Evolutionary conservation across 768 basidiomycete species (phyloP), one percentile per base, ranked within the genome.

Genomic region (Galerina sulciceps): DNA sequence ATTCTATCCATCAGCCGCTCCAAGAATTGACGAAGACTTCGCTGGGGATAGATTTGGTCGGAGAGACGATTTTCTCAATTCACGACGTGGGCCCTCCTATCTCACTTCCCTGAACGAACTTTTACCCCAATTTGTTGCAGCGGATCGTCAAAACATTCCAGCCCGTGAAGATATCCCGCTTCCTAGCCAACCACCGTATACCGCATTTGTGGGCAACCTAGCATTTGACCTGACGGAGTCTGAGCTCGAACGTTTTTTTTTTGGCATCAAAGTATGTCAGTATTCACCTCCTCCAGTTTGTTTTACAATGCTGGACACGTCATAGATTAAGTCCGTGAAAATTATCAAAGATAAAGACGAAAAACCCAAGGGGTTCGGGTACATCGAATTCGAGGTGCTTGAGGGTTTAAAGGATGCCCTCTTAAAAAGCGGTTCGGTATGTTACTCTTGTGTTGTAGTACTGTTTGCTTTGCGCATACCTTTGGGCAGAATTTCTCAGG

Each of bases 301-400:
- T 41, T 8, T 48, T 36, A 31, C 23, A 35, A 23, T 36, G 51
- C 51, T 53, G 23, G 18, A 41, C 35, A 31, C 58, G 46, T 49
- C 35, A 51, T 26, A 93, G 91, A 82, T 88, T 61, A 91, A 91
- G 71, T 88, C 88, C 17, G 84, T 94, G 62, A 96, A 98, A 79
- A 91, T 99, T 60, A 96, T 99, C 74, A 89, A 84, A 70, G 96
- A 96, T 66, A 83, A 86, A 58, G 95, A 96, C 53, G 95, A 96
- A 48, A 94, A 94, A 71, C 93, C 96, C 17, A 98, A 98, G 74
- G 97, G 97, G 0, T 99, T 98, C 75, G 97, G 96, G 35, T 99
- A 99, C 72, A 87, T 98, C 58, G 97, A 99, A 71, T 99, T 99
- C 68, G 83, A 81, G n/a, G 90, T 89, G 52, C 68, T 94, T 57